phyloP scores from a whole-genome alignment of 176 grass and related monocot genomes.

The Musa itinerans region DNA sequence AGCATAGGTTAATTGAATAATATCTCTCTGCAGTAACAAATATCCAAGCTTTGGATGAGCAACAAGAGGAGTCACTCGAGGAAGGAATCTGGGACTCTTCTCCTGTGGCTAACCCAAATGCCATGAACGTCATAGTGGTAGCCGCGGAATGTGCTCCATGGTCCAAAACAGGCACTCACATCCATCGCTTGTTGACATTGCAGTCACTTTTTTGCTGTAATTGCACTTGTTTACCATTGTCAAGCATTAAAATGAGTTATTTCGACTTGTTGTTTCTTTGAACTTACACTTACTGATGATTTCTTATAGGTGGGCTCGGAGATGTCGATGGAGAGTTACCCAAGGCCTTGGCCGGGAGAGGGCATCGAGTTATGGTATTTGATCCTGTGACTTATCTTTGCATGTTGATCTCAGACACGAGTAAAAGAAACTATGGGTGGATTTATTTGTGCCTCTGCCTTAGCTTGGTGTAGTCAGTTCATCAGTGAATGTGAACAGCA shows the following conservation, averaged over 20 bases:
- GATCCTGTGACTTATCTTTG: conserved; percentile 26
- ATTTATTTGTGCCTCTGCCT: too few relatives aligned
- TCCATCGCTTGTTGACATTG: background rate
- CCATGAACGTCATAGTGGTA: conserved; percentile 79
- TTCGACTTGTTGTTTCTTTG: conserved; percentile 7
- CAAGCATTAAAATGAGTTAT: background rate
- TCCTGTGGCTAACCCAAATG: conserved; percentile 34
- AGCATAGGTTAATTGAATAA: too few relatives aligned
- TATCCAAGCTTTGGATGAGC: conserved; percentile 17
- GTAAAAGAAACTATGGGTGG: too few relatives aligned
- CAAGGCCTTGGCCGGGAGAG: conserved; percentile 79
- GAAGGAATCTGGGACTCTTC: conserved; percentile 31
- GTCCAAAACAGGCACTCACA: conserved; percentile 84
- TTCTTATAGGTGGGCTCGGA: conserved; percentile 77
- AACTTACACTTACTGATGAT: conserved; percentile 16
- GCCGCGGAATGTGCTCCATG: conserved; percentile 93
- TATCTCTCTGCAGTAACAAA: conserved; percentile 17
- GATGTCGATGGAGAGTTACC: conserved; percentile 95
- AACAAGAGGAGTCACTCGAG: conserved; percentile 19
- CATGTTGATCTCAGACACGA: background rate
- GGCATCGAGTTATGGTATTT: conserved; percentile 89
- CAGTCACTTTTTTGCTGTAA: background rate
- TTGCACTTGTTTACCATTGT: background rate
- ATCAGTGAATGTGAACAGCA: background rate
- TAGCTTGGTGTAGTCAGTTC: too few relatives aligned